Base-by-base conservation (phyloP, 1,139 yeast species). In the Scheffersomyces segobiensis region DNA sequence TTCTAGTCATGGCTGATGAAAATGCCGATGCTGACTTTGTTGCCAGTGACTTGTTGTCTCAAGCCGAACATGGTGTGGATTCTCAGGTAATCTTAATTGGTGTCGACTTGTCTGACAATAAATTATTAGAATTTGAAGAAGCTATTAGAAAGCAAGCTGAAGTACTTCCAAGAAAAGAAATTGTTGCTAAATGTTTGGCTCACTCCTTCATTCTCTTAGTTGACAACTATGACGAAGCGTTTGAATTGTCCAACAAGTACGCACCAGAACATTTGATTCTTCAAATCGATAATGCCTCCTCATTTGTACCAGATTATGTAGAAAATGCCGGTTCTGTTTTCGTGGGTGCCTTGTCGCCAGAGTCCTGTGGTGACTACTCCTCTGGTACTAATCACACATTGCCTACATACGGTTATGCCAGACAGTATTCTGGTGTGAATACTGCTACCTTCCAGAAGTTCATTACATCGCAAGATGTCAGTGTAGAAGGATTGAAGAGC, bases 51-150 rank as follows among this genome's bases (percentile, higher is more conserved):
- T 82, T 95, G 71, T 82, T 95, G 60, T 93, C 98, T 0, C 99
- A 95, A 79, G 99, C 99, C 39, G 99, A 95, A 78, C 99, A 95
- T 73, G 99, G 99, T 62, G 85, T 93, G 59, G 99, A 95, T 74
- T 95, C 99, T 5, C 99, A 95, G 80, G 99, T 95, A 22, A 90
- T 95, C 57, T 82, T 95, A 67, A 83, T 95, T 62, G 97, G 98
- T 60, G 93, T 93, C 51, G 87, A 79, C 53, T 82, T 95, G 75
- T 76, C 85, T 6, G 78, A 80, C 12, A 73, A 73, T 42, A 88
- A 92, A 71, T 76, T 93, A 53, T 78, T 75, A 21, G 88, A 84
- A 56, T 86, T 95, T 63, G 96, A 93, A 70, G 84, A 82, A 24
- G 97, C 97, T 49, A 89, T 95, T 58, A 87, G 89, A 66, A 80